Conservation (phyloP, 495 filamentous ascomycete genomes). For the Corynascus novoguineensis region DNA sequence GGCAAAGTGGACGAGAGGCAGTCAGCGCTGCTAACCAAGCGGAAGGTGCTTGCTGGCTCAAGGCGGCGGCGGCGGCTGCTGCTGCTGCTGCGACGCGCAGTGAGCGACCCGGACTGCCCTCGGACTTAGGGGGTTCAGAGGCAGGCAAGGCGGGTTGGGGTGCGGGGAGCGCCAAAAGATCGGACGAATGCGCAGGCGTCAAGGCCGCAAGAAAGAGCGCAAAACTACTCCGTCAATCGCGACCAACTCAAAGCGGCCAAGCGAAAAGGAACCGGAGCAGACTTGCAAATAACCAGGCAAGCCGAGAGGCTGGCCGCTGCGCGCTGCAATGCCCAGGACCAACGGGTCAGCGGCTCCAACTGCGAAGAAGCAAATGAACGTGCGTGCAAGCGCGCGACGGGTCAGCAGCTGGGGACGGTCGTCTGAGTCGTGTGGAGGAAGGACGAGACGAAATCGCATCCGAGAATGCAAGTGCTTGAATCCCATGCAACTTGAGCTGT, state of each 20-base stretch:
- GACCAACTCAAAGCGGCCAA: conserved; percentile 6
- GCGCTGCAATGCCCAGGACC: conserved; percentile 1
- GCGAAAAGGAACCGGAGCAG: not conserved
- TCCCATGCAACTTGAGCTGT: not conserved
- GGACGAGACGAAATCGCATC: conserved; percentile 21
- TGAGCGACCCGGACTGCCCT: not conserved
- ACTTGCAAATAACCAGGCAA: not conserved
- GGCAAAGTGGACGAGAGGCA: not conserved
- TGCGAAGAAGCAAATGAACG: conserved; percentile 4
- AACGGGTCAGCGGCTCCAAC: conserved; percentile 2
- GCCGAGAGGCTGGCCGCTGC: not conserved
- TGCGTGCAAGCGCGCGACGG: conserved; percentile 1
- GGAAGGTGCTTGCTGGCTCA: not conserved
- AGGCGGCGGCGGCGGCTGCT: not conserved
- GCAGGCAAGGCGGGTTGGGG: not conserved
- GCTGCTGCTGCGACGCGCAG: not conserved
- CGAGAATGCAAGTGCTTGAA: conserved; percentile 9
- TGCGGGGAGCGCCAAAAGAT: not conserved
- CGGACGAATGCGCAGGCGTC: not conserved
- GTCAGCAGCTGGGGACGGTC: conserved; percentile 2
- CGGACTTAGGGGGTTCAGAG: not conserved
- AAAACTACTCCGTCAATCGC: conserved; percentile 2
- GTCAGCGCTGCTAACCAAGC: too few species aligned
- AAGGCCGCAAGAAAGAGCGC: conserved; percentile 5
- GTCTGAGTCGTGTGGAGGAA: conserved; percentile 3